Percentiles rank a stretch among this genome's conserved stretches.
Conservation (phyloP, 2,329 filamentous ascomycete genomes). For the Trichoderma simmonsii region DNA sequence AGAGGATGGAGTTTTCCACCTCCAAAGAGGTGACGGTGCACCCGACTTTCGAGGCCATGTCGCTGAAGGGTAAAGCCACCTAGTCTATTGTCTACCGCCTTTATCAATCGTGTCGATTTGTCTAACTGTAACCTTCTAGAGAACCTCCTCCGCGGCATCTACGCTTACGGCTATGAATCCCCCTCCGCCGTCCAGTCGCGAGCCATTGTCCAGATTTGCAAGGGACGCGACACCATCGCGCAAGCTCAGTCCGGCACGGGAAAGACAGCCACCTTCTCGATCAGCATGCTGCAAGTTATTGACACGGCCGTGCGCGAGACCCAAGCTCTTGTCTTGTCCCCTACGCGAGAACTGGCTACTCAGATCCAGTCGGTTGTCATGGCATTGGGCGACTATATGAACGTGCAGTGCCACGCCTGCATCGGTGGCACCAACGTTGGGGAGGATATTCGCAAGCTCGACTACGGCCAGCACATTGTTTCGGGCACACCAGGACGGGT, state of each 20-base stretch:
- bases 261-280: constrained; percentile 95
- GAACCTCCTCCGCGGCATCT: constrained; percentile 93
- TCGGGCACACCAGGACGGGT: constrained; percentile 97
- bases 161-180: constrained; percentile 97
- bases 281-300: constrained; percentile 94
- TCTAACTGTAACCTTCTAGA: constrained; percentile 48
- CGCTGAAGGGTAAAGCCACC: constrained; percentile 67
- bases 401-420: constrained; percentile 97
- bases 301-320: constrained; percentile 90
- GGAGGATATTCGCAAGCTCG: constrained; percentile 95
- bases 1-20: constrained; percentile 97
- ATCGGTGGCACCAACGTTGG: constrained; percentile 98
- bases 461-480: constrained; percentile 96
- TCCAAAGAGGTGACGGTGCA: constrained; percentile 97
- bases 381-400: constrained; percentile 99
- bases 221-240: constrained; percentile 96
- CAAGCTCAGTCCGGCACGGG: constrained; percentile 96
- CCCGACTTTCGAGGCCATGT: constrained; percentile 93
- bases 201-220: constrained; percentile 98
- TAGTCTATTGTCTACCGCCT: not conserved
- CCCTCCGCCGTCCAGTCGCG: constrained; percentile 96
- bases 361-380: constrained; percentile 99
- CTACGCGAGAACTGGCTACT: constrained; percentile 92
- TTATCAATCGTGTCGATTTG: constrained; percentile 38
- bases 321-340: constrained; percentile 91